Evolutionary conservation across 2,329 filamentous ascomycete genomes (phyloP).

Genomic region (Aspergillus sclerotialis): DNA sequence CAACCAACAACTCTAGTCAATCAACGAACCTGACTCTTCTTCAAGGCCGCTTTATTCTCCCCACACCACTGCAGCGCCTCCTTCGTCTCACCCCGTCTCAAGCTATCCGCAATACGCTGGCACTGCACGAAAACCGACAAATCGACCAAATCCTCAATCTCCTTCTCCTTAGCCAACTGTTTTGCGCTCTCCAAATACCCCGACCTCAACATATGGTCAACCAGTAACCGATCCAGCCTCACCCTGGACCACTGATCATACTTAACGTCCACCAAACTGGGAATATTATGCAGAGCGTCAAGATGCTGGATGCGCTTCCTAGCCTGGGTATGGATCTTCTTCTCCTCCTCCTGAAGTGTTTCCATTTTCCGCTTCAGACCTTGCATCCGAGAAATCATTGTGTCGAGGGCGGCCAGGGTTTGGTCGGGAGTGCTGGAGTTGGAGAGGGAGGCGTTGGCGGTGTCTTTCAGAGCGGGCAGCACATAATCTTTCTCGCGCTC

Average conservation of each 20-base stretch:
- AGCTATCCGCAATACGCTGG: constrained; percentile 66
- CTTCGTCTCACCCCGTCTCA: constrained; percentile 62
- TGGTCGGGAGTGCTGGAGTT: constrained; percentile 58
- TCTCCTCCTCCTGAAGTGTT: constrained; percentile 70
- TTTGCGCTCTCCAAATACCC: constrained; percentile 74
- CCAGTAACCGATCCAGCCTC: constrained; percentile 73
- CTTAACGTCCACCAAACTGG: constrained; percentile 78
- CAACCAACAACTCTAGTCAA: neutral
- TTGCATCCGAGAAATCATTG: constrained; percentile 78
- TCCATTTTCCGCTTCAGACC: constrained; percentile 83
- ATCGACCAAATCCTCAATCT: constrained; percentile 76
- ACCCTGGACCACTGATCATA: constrained; percentile 86
- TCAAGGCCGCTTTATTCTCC: constrained; percentile 87
- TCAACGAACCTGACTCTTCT: constrained; percentile 67
- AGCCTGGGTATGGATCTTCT: constrained; percentile 65
- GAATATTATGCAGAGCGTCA: constrained; percentile 70
- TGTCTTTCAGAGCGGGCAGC: constrained; percentile 43
- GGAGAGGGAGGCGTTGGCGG: constrained; percentile 57
- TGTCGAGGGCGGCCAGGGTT: constrained; percentile 73
- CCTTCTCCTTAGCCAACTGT: constrained; percentile 66
- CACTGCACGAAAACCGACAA: constrained; percentile 81
- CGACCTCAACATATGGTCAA: constrained; percentile 84
- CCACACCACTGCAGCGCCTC: constrained; percentile 85
- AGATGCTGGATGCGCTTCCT: constrained; percentile 73
- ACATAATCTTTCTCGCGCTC: constrained; percentile 43